Conservation (phyloP, 1,284 basidiomycete species). For the Coniferiporia sulphurascens region DNA sequence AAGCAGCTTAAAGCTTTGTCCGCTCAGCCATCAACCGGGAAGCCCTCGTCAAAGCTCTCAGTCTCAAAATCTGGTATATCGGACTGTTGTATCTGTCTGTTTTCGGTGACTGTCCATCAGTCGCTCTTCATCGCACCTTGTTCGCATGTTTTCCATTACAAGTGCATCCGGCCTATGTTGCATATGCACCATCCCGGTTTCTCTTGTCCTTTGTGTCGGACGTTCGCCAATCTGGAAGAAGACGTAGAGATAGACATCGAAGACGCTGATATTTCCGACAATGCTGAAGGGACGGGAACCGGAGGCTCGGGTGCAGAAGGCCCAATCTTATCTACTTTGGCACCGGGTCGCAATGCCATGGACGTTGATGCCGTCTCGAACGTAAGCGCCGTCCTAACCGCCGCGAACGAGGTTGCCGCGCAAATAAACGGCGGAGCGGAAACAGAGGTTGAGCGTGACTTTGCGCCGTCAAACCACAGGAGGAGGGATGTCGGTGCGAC, state of each 20-base stretch:
- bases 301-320: slow-evolving; percentile 29
- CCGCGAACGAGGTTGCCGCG: slow-evolving; percentile 23
- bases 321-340: neutral
- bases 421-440: slow-evolving; percentile 38
- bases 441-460: slow-evolving; percentile 53
- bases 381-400: slow-evolving; percentile 1
- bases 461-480: slow-evolving; percentile 2
- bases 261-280: slow-evolving; percentile 20
- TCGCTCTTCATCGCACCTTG: slow-evolving; percentile 96
- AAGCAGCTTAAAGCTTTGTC: slow-evolving; percentile 78
- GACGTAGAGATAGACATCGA: slow-evolving; percentile 69
- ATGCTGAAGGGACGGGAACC: slow-evolving; percentile 8
- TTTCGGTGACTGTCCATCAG: slow-evolving; percentile 91
- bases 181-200: slow-evolving; percentile 89
- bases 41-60: slow-evolving; percentile 30
- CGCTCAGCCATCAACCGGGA: slow-evolving; percentile 26
- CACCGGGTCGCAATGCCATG: neutral
- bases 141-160: slow-evolving; percentile 97
- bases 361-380: slow-evolving; percentile 9
- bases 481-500: slow-evolving; percentile 19
- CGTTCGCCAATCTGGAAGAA: slow-evolving; percentile 92
- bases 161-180: slow-evolving; percentile 92
- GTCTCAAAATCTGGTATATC: slow-evolving; percentile 56
- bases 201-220: slow-evolving; percentile 90
- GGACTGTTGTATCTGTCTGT: slow-evolving; percentile 95